Evolutionary conservation across 257 asterid genomes (phyloP).

Genomic region (Leptodermis oblonga): DNA sequence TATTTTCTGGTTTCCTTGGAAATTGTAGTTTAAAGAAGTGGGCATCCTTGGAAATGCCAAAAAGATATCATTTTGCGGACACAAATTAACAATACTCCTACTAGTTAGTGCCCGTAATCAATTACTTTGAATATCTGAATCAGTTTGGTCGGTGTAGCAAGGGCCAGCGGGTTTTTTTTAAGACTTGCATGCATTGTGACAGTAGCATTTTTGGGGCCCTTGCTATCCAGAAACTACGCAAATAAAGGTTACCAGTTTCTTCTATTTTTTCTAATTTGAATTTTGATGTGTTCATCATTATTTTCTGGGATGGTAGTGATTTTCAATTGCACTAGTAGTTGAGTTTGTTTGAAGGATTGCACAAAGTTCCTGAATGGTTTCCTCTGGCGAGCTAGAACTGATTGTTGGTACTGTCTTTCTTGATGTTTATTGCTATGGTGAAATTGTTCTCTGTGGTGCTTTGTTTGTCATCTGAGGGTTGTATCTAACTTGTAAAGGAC

Average conservation of each 20-base stretch:
- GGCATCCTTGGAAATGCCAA: neutral
- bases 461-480: neutral
- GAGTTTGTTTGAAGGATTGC: neutral
- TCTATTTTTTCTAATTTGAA: neutral
- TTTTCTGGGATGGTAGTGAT: neutral
- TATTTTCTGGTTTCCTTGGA: neutral
- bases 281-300: too few species aligned
- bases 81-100: neutral
- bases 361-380: neutral
- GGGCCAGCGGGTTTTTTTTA: too few species aligned
- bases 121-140: neutral
- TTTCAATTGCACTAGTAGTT: neutral
- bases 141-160: too few species aligned
- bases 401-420: neutral
- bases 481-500: neutral
- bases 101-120: neutral
- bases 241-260: neutral
- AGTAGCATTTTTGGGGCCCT: neutral
- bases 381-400: neutral
- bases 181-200: neutral
- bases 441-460: too few species aligned
- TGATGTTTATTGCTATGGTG: neutral
- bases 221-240: neutral
- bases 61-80: neutral
- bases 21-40: neutral